phyloP scores from a whole-genome alignment of 768 basidiomycete genomes.

The Daedaleopsis sinensis region DNA sequence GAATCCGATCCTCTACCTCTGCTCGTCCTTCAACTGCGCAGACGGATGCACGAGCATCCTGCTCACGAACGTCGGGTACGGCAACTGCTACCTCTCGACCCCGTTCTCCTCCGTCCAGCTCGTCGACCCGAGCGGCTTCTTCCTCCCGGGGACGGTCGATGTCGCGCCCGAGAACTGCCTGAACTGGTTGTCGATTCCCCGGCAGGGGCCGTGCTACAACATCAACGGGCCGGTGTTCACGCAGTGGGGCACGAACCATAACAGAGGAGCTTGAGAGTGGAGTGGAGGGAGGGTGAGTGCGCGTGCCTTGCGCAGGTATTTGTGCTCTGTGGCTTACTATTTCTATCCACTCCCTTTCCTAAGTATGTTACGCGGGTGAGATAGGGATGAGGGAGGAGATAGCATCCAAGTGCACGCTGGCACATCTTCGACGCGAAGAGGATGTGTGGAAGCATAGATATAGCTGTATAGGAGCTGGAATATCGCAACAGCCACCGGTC shows the following conservation, averaged over 20 bases:
- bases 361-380: too few species aligned
- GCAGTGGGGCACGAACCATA: neutral
- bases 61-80: neutral
- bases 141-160: neutral
- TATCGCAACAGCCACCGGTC: too few species aligned
- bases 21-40: neutral
- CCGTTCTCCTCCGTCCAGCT: neutral
- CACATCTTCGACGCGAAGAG: too few species aligned
- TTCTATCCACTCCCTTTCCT: too few species aligned
- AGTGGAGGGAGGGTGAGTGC: too few species aligned
- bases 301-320: too few species aligned
- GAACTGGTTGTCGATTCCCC: neutral
- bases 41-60: neutral
- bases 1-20: neutral
- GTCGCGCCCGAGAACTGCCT: constrained; percentile 1
- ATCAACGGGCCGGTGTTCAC: neutral
- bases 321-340: too few species aligned
- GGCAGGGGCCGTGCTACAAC: neutral
- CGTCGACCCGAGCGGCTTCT: neutral
- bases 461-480: too few species aligned
- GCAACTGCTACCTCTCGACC: neutral
- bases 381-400: too few species aligned
- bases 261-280: too few species aligned
- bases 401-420: too few species aligned
- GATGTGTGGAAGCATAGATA: too few species aligned